Evolutionary conservation across 192 early-diverging fungal species (phyloP), one percentile per base, ranked within the genome.

Genomic region (Pilaira anomala): DNA sequence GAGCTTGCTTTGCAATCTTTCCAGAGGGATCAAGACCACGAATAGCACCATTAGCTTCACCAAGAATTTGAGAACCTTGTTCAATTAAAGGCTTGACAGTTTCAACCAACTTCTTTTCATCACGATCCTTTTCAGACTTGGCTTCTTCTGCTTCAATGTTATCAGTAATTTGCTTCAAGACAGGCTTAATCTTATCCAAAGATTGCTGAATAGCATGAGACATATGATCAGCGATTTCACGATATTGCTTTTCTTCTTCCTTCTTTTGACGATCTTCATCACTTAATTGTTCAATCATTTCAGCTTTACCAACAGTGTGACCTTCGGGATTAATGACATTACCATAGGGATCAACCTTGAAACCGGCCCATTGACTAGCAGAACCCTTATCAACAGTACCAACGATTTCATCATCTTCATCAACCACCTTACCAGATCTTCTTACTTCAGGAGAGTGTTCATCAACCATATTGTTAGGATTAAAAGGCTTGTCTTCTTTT

Each of bases 31-130:
- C 65, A 1, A 66, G 22, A 18, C 48, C 54, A 51, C 65, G 65
- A 25, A 66, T 66, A 59, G 65, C 54, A 39, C 65, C 65, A 41
- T 66, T 66, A 26, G 56, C 36, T 41, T 66, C 65, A 24, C 45
- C 45, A 24, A 66, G 22, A 26, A 66, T 66, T 40, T 5, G 21
- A 49, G 55, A 66, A 8, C 54, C 65, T 49, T 66, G 42, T 13
- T 66, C 65, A n/a, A 66, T 66, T 21, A 66, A 55, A 18, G 65
- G 55, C 13, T 44, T 25, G n/a, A 66, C 65, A 11, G 21, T 19
- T 26, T 66, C 41, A 5, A 66, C 65, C 18, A 66, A 30, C 5
- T 55, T 54, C 21, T 66, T 45, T 66, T 66, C 65, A 36, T 66
- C 55, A n/a, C 65, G 53, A 13, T 66, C 65, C 13, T 66, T 49